Conservation (phyloP, 768 basidiomycete species). For the Boletus huronensis region DNA sequence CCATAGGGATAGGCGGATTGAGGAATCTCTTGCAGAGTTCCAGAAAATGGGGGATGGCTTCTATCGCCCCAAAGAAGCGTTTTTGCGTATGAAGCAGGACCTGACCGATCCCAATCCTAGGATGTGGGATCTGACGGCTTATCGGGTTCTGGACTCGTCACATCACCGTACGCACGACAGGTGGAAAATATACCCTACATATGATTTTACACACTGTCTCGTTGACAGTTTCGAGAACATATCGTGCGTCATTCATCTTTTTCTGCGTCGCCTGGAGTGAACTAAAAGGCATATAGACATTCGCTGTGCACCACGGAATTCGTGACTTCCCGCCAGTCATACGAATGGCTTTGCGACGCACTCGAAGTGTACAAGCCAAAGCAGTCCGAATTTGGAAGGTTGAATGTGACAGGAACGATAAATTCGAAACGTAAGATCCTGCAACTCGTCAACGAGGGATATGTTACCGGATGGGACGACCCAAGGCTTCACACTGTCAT, state of each 20-base stretch:
- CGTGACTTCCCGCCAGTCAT: slow-evolving; percentile 91
- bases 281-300: slow-evolving; percentile 52
- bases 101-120: slow-evolving; percentile 89
- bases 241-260: slow-evolving; percentile 59
- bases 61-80: slow-evolving; percentile 89
- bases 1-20: slow-evolving; percentile 84
- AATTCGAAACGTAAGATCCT: slow-evolving; percentile 96
- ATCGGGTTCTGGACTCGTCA: slow-evolving; percentile 84
- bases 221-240: slow-evolving; percentile 99
- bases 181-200: slow-evolving; percentile 98
- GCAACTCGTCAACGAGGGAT: slow-evolving; percentile 76
- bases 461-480: slow-evolving; percentile 95
- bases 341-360: slow-evolving; percentile 98
- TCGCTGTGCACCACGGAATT: slow-evolving; percentile 97
- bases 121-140: slow-evolving; percentile 99
- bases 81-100: slow-evolving; percentile 97
- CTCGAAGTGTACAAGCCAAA: slow-evolving; percentile 96
- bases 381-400: slow-evolving; percentile 94
- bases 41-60: slow-evolving; percentile 88
- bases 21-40: slow-evolving; percentile 86
- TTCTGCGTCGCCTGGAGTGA: neutral
- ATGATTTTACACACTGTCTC: slow-evolving; percentile 98
- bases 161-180: slow-evolving; percentile 92
- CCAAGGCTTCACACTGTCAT: slow-evolving; percentile 96
- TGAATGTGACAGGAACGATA: slow-evolving; percentile 91